Percentiles rank a stretch among this genome's conserved stretches.
These are phyloP conservation scores for Cercis canadensis DNA, from an alignment of 306 rosid species.

Conservation along the genomic window DNA sequence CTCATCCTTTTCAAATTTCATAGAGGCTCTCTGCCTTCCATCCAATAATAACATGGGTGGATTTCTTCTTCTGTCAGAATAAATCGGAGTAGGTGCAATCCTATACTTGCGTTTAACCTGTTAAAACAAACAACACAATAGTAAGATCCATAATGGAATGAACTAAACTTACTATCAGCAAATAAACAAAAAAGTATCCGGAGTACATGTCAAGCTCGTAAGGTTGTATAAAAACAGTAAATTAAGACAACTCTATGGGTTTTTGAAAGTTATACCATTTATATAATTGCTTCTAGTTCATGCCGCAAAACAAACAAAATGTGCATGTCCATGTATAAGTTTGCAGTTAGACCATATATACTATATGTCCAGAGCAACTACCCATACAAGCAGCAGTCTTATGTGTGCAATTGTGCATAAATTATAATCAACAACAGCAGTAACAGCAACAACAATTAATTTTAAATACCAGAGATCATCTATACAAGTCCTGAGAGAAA, in stretches of 20 bases:
- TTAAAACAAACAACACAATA: slow-evolving; percentile 33
- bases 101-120: slow-evolving; percentile 88
- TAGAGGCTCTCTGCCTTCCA: slow-evolving; percentile 61
- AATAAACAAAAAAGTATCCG: slow-evolving; percentile 18
- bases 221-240: background rate
- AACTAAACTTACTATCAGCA: slow-evolving; percentile 16
- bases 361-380: slow-evolving; percentile 14
- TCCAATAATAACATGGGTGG: slow-evolving; percentile 50
- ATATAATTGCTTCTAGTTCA: slow-evolving; percentile 15
- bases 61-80: slow-evolving; percentile 63
- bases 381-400: background rate
- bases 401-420: slow-evolving; percentile 20
- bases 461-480: background rate
- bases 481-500: slow-evolving; percentile 14
- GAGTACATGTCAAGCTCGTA: slow-evolving; percentile 22
- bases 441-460: too few relatives aligned
- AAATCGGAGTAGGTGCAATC: slow-evolving; percentile 61
- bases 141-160: slow-evolving; percentile 34
- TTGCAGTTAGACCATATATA: slow-evolving; percentile 7
- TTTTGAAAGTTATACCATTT: slow-evolving; percentile 1
- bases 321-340: background rate
- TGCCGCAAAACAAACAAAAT: background rate
- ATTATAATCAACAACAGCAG: background rate
- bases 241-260: slow-evolving; percentile 20
- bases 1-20: slow-evolving; percentile 61